Conservation (phyloP, 495 filamentous ascomycete genomes). For the Podospora pseudocomata region DNA sequence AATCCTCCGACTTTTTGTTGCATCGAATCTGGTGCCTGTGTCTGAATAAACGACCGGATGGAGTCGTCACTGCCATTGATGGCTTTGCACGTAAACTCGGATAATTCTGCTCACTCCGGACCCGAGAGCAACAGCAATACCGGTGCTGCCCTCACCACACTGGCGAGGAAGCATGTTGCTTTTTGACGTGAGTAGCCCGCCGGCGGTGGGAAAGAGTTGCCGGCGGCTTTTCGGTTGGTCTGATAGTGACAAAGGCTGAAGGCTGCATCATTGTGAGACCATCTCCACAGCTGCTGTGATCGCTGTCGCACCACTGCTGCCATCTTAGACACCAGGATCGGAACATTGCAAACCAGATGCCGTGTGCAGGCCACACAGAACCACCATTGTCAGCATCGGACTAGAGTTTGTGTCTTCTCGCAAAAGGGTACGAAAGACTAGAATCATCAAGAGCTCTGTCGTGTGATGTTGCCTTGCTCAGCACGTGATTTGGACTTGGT, state of each 20-base stretch:
- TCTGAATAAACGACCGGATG: neutral
- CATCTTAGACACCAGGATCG: slow-evolving; percentile 3
- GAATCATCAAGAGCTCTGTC: too few species aligned
- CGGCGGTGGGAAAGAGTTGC: too few species aligned
- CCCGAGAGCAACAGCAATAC: slow-evolving; percentile 2
- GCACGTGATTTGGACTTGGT: neutral
- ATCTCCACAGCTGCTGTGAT: slow-evolving; percentile 12
- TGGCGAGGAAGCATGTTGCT: neutral
- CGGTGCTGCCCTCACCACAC: neutral
- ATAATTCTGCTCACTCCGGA: neutral
- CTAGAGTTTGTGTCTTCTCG: too few species aligned
- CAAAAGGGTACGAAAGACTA: too few species aligned
- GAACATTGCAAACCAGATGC: slow-evolving; percentile 1
- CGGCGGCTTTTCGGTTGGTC: neutral
- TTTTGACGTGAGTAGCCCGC: neutral
- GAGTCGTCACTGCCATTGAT: neutral
- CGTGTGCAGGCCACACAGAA: neutral
- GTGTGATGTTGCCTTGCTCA: neutral
- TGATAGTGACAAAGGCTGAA: neutral
- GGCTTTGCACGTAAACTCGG: neutral
- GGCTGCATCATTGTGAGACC: slow-evolving; percentile 9
- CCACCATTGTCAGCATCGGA: neutral
- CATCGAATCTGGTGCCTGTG: neutral
- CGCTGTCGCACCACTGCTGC: slow-evolving; percentile 11
- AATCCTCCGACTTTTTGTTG: slow-evolving; percentile 4